Conservation (phyloP, 176 grass and related monocot species). For the Eleusine coracana region DNA sequence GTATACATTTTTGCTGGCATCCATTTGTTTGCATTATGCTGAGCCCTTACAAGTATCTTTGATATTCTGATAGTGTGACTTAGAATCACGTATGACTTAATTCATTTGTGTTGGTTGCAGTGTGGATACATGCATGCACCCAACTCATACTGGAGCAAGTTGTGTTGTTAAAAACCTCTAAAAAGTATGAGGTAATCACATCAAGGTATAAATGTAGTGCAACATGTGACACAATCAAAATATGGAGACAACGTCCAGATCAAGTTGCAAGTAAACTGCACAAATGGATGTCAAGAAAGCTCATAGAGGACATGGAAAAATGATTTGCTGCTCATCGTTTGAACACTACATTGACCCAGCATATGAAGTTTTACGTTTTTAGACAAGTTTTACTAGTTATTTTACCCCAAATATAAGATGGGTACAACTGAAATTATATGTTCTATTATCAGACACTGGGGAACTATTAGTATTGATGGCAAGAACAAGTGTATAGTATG, state of each 20-base stretch:
- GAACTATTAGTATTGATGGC: background rate
- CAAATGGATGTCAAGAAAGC: conserved; percentile 17
- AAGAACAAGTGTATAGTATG: background rate
- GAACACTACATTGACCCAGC: background rate
- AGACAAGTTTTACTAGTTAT: background rate
- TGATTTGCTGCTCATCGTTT: conserved; percentile 4
- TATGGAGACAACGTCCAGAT: background rate
- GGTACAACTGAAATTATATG: background rate
- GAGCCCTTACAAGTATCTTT: background rate
- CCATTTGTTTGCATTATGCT: background rate
- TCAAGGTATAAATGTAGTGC: background rate
- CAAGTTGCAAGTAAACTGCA: background rate
- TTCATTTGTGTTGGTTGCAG: background rate
- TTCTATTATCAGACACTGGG: conserved; percentile 2
- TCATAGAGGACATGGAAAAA: background rate
- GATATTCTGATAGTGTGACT: background rate
- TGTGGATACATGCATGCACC: background rate
- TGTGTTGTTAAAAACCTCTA: background rate
- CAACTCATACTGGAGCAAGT: background rate
- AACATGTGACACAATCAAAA: background rate
- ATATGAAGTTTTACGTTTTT: conserved; percentile 3
- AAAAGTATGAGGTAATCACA: background rate
- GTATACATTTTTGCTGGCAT: background rate
- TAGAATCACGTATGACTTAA: background rate
- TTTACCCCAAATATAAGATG: conserved; percentile 20